Percentiles rank a stretch among this genome's conserved stretches.
Evolutionary conservation across 2,329 filamentous ascomycete genomes (phyloP).

Genomic region (Calonectria fujianensis): DNA sequence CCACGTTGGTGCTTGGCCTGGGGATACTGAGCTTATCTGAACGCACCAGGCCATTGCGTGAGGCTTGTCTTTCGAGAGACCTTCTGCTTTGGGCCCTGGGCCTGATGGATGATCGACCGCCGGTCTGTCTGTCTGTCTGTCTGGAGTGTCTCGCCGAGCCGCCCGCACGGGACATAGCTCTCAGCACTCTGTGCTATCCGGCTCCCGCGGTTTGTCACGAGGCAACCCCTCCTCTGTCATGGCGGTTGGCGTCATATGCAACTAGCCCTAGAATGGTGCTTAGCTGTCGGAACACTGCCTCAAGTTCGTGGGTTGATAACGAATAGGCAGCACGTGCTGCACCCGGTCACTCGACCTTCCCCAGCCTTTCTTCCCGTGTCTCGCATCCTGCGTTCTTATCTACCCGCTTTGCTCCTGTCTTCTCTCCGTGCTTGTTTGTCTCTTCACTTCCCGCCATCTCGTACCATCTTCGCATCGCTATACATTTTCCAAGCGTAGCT

Average conservation of each 20-base stretch:
- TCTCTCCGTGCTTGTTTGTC: no score
- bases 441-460: neutral
- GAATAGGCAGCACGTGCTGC: slow-evolving; percentile 24
- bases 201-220: slow-evolving; percentile 29
- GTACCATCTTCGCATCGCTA: neutral
- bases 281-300: slow-evolving; percentile 27
- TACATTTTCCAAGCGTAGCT: neutral
- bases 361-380: slow-evolving; percentile 14
- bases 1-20: neutral
- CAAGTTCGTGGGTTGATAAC: slow-evolving; percentile 34
- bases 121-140: neutral
- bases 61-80: neutral
- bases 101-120: neutral
- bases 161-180: neutral
- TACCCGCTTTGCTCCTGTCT: neutral
- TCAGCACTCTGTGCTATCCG: neutral
- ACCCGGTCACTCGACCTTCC: slow-evolving; percentile 8
- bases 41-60: neutral
- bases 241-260: slow-evolving; percentile 24
- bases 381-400: slow-evolving; percentile 15
- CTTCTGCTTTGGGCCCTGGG: neutral
- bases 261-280: slow-evolving; percentile 34
- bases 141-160: neutral
- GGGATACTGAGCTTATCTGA: slow-evolving; percentile 21
- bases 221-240: slow-evolving; percentile 24